Percentiles rank a stretch among this genome's conserved stretches.
These are phyloP conservation scores for Colletotrichum karsti DNA, from an alignment of 2,329 filamentous ascomycete species.

Conservation along the genomic window DNA sequence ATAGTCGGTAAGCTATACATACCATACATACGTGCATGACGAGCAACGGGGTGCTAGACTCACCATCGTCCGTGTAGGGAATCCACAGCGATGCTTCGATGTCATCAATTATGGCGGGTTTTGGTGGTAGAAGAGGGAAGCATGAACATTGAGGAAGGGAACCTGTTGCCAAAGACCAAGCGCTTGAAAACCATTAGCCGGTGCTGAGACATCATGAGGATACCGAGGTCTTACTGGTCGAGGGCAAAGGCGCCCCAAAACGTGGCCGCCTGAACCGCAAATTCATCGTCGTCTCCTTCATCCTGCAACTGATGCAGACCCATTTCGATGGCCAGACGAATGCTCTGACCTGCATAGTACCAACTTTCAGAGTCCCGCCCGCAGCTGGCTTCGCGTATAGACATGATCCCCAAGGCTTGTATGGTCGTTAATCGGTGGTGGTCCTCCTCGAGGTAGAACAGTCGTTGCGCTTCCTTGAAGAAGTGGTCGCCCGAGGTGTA, in stretches of 20 bases:
- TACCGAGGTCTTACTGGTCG: conserved; percentile 62
- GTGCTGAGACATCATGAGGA: neutral
- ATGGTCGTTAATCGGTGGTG: conserved; percentile 74
- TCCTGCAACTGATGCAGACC: conserved; percentile 67
- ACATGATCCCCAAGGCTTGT: conserved; percentile 80
- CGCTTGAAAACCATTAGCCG: conserved; percentile 46
- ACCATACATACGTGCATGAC: neutral
- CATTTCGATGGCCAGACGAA: conserved; percentile 77
- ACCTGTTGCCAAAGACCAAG: conserved; percentile 72
- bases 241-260: conserved; percentile 71
- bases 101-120: conserved; percentile 67
- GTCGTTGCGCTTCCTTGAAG: conserved; percentile 72
- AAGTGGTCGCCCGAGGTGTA: conserved; percentile 77
- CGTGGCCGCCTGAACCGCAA: conserved; percentile 66
- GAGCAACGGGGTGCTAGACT: conserved; percentile 33
- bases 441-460: conserved; percentile 66
- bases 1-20: conserved; percentile 3
- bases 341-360: conserved; percentile 76
- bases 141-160: conserved; percentile 68
- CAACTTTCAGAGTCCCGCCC: conserved; percentile 78
- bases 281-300: conserved; percentile 60
- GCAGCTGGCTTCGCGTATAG: conserved; percentile 76
- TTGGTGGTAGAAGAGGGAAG: conserved; percentile 64
- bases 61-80: conserved; percentile 66
- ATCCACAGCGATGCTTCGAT: conserved; percentile 69